phyloP scores from a whole-genome alignment of 495 filamentous ascomycete genomes.

The Penicillium lagena region DNA sequence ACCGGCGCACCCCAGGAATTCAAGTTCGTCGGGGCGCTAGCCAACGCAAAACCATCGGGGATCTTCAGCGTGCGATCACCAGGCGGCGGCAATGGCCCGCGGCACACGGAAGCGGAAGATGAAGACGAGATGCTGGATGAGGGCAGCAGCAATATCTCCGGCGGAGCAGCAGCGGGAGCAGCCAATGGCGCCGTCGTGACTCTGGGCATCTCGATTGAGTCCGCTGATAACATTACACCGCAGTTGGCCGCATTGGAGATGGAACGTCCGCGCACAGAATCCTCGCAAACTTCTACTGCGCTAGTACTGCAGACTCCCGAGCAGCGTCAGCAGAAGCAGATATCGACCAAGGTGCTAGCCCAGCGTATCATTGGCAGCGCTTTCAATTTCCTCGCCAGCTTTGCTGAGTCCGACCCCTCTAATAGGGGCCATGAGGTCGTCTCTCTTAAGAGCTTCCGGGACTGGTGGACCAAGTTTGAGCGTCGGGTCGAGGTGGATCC shows the following conservation, averaged over 20 bases:
- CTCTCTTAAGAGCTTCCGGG: conserved; percentile 82
- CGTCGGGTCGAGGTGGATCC: conserved; percentile 78
- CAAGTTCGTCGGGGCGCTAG: conserved; percentile 80
- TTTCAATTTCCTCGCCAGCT: conserved; percentile 94
- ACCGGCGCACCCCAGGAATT: conserved; percentile 45
- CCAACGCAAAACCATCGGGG: conserved; percentile 79
- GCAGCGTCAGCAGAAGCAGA: conserved; percentile 25
- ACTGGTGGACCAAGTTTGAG: conserved; percentile 99
- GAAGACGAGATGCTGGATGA: conserved; percentile 43
- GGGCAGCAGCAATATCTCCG: conserved; percentile 11
- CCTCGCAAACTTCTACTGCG: conserved; percentile 18
- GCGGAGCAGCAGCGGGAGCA: conserved; percentile 1
- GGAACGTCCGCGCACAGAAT: conserved; percentile 14
- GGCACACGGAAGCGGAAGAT: conserved; percentile 22
- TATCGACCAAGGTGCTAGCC: conserved; percentile 69
- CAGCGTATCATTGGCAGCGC: conserved; percentile 92
- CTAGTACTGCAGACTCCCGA: conserved; percentile 20
- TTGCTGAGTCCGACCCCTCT: conserved; percentile 49
- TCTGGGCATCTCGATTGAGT: conserved; percentile 81
- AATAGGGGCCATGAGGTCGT: conserved; percentile 69
- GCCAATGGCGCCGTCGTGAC: conserved; percentile 41
- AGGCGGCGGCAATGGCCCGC: conserved; percentile 3
- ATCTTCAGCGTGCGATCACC: conserved; percentile 63
- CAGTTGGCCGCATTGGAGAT: conserved; percentile 55
- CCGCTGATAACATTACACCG: conserved; percentile 59